Base-by-base conservation (phyloP, 805 yeast genomes). In the Debaryomyces maramus region DNA sequence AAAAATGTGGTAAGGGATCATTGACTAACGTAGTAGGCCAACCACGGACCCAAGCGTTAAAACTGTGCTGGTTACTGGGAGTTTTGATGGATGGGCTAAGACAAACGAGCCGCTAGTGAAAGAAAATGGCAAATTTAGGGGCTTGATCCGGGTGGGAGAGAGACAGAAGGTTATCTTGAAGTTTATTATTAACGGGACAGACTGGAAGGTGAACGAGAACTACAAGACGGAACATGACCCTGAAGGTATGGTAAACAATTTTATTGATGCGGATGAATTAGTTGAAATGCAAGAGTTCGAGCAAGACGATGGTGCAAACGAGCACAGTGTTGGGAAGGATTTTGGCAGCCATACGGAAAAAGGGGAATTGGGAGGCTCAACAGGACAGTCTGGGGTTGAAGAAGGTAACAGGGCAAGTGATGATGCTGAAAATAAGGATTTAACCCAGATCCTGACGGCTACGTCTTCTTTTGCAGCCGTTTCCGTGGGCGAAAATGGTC, bases 61-160 rank as follows among this genome's bases (percentile, higher is more conserved):
- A 5, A 49, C 62, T 6, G 61, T 69, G 18, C 60, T 58, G 20
- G 61, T 69, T 16, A 68, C 74, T 1, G 75, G 75, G 5, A 59
- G 51, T 46, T 70, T 70, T 47, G 73, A 69, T 45, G 48, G 61
- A 40, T 70, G 75, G 75, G 41, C 61, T 9, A 51, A 53, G 39
- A 40, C 53, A 13, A 52, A 51, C 7, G 44, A 34, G n/a, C 51
- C 56, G 3, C 47, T 52, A 23, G 45, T 42, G 8, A 38, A 44
- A 14, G 47, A 45, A 5, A 40, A 45, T 4, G 53, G 42, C 18
- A 36, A 18, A 5, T 65, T 54, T 43, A 44, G 44, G 28, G 60
- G 59, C 10, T 34, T 33, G 18, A 43, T 69, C 20, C 45, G 44
- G 23, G 42, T 65, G 5, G 38, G 46, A 10, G 38, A 44, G 11